Evolutionary conservation across 2,329 filamentous ascomycete species (phyloP).

Genomic region (Pestalotiopsis sp.): DNA sequence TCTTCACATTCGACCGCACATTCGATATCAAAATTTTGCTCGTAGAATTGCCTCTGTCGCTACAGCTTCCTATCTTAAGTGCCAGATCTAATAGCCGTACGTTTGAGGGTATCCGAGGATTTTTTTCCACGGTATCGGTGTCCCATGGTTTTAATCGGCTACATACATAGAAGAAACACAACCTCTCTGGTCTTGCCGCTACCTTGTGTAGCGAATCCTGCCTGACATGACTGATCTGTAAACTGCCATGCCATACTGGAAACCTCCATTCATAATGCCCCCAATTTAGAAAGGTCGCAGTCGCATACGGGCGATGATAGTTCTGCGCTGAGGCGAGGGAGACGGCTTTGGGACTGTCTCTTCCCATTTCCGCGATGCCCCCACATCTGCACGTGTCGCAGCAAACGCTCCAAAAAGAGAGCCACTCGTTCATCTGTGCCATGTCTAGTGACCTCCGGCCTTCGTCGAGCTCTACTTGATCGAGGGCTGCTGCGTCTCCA

Average conservation of each 20-base stretch:
- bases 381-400: too few species aligned
- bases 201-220: not conserved
- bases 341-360: too few species aligned
- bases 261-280: not conserved
- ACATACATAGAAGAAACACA: constrained; percentile 20
- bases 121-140: constrained; percentile 25
- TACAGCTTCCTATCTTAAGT: constrained; percentile 27
- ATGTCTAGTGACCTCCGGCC: not conserved
- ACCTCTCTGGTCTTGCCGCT: not conserved
- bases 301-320: too few species aligned
- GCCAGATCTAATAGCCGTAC: constrained; percentile 34
- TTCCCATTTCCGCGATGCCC: too few species aligned
- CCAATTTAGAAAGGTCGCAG: not conserved
- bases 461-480: not conserved
- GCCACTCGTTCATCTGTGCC: too few species aligned
- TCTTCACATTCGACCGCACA: constrained; percentile 35
- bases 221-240: not conserved
- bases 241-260: not conserved
- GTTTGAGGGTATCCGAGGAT: constrained; percentile 34
- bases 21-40: constrained; percentile 28
- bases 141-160: constrained; percentile 36
- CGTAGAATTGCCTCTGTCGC: constrained; percentile 27
- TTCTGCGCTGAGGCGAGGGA: too few species aligned
- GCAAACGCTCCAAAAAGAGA: too few species aligned
- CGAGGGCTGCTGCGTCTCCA: not conserved